Conservation (phyloP, 805 yeast genomes). For the Starmerella floris region DNA sequence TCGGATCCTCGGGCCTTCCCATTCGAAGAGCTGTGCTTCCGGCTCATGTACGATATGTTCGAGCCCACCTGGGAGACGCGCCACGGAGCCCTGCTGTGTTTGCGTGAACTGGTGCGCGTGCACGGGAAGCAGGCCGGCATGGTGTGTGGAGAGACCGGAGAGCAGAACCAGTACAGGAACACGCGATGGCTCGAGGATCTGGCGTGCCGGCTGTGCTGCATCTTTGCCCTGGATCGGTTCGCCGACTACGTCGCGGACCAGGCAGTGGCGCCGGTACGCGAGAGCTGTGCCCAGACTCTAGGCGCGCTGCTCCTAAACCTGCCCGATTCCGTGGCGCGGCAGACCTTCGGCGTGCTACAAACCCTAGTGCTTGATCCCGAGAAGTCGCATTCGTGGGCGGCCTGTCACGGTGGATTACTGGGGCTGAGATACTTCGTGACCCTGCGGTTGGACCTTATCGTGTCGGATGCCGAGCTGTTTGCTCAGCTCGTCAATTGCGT, state of each 20-base stretch:
- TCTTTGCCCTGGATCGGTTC: conserved; percentile 85
- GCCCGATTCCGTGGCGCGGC: conserved; percentile 41
- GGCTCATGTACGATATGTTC: conserved; percentile 63
- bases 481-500: conserved; percentile 73
- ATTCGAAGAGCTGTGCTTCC: conserved; percentile 81
- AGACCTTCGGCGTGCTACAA: conserved; percentile 52
- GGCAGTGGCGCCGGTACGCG: conserved; percentile 96
- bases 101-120: conserved; percentile 67
- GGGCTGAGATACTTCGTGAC: conserved; percentile 88
- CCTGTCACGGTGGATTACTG: conserved; percentile 93
- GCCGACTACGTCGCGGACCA: conserved; percentile 96
- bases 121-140: conserved; percentile 85
- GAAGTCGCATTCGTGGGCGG: conserved; percentile 70
- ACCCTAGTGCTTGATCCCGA: conserved; percentile 45
- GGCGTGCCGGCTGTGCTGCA: conserved; percentile 67
- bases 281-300: conserved; percentile 86
- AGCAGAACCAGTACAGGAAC: conserved; percentile 56
- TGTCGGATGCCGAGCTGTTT: conserved; percentile 42
- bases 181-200: conserved; percentile 68
- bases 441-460: conserved; percentile 66
- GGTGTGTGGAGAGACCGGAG: conserved; percentile 44
- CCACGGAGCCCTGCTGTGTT: conserved; percentile 89
- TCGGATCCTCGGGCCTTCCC: conserved; percentile 77
- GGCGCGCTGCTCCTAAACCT: conserved; percentile 80
- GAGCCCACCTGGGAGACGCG: conserved; percentile 86